A percentile compares a stretch with the other conserved stretches of the same genome.
phyloP scores from a whole-genome alignment of 108 stramenopile genomes.

The Chaetoceros tenuissimus region DNA sequence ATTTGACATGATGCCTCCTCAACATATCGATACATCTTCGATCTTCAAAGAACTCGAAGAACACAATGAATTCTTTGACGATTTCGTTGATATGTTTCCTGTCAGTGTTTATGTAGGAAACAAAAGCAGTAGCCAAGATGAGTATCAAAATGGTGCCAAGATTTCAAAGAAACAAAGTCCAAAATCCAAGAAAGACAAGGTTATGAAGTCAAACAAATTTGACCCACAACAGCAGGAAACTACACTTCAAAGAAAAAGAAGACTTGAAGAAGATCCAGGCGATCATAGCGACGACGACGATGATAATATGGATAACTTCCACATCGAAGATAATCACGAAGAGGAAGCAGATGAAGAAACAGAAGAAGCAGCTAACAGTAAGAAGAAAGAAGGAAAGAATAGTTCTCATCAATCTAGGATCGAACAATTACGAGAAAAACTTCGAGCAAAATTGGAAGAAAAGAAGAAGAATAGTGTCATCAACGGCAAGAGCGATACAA shows the following conservation, averaged over 20 bases:
- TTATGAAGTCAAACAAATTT: constrained; percentile 65
- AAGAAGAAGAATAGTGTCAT: constrained; percentile 41
- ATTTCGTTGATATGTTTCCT: constrained; percentile 79
- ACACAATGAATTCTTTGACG: constrained; percentile 75
- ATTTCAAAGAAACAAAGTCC: constrained; percentile 64
- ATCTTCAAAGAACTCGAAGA: constrained; percentile 53
- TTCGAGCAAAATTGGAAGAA: constrained; percentile 72
- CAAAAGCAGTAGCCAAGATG: constrained; percentile 6
- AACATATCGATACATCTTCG: constrained; percentile 16
- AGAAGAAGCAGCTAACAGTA: not conserved
- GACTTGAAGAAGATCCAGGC: constrained; percentile 33
- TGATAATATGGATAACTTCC: constrained; percentile 3
- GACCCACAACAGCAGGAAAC: constrained; percentile 59
- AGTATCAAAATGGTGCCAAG: constrained; percentile 58
- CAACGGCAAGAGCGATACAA: constrained; percentile 24
- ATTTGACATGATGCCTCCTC: constrained; percentile 30
- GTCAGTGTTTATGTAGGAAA: constrained; percentile 71
- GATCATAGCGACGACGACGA: constrained; percentile 20
- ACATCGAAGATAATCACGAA: constrained; percentile 13
- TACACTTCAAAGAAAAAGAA: constrained; percentile 57
- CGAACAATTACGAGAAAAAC: constrained; percentile 66
- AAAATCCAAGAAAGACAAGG: constrained; percentile 66
- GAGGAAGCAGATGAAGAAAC: constrained; percentile 11
- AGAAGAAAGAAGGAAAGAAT: constrained; percentile 3
- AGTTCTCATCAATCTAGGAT: constrained; percentile 45